Evolutionary conservation across 2,329 filamentous ascomycete genomes (phyloP), one percentile per base, ranked within the genome.

Genomic region (Pseudonectria foliicola): DNA sequence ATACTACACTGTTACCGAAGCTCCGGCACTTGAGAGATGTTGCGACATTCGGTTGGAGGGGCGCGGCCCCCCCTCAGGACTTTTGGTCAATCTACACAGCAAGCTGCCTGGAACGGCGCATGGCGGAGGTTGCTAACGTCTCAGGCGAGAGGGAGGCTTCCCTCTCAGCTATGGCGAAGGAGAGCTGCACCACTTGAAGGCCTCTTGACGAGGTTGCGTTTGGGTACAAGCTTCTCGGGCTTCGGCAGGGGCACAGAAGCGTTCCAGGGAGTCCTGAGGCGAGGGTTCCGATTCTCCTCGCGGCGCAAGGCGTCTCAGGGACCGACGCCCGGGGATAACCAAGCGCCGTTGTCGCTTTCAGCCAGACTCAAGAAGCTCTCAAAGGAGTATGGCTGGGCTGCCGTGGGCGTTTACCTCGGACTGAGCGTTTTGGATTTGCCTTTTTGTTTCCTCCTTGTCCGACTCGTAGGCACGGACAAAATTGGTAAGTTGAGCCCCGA

Each of bases 381-480:
- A 3, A 80, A 82, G 44, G 90, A 96, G 60, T 98, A 98, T 60
- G 92, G 92, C 27, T 96, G 89, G 87, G 75, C 85, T 4, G 89
- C 89, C 1, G 62, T 95, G 5, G 90, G 88, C n/a, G 85, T 98
- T 11, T 98, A 98, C 61, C 62, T 95, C 10, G 71, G 70, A 1
- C 65, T 98, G 35, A 89, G 85, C 27, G 82, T 85, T 25, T 65
- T 95, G 33, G 92, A 98, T 63, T 94, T 96, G 46, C 92, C 92
- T 1, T 85, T 96, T 57, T 96, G 90, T 64, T 98, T 95, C 65
- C 63, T 94, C 35, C 77, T 92, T 8, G 92, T 98, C 30, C 76
- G 82, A 38, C 67, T 80, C 34, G 73, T 95, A 2, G 92, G 92
- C 12, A 85, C 85, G 0, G 92, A 98, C 16, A 76, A 75, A 36